A percentile compares a stretch with the other conserved stretches of the same genome.
These are phyloP conservation scores for Colletotrichum scovillei DNA, from an alignment of 2,329 filamentous ascomycete species.

Conservation along the genomic window DNA sequence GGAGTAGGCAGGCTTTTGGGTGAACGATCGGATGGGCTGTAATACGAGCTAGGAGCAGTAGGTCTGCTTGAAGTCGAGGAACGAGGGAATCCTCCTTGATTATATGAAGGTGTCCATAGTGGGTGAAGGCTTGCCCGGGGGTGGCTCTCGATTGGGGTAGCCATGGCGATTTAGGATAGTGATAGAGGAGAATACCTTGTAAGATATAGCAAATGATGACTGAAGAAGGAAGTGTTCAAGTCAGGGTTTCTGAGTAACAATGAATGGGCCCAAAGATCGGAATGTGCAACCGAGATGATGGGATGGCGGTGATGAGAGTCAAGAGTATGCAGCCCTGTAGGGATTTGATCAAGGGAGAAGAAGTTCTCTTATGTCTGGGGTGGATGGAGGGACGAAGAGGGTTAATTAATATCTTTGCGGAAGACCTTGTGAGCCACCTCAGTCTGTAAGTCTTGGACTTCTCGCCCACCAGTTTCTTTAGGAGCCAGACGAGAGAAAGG, in stretches of 20 bases:
- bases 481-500: conserved; percentile 6
- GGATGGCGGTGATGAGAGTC: conserved; percentile 5
- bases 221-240: not conserved
- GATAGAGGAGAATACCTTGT: conserved; percentile 1
- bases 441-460: conserved; percentile 2
- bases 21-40: conserved; percentile 41
- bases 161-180: conserved; percentile 24
- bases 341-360: conserved; percentile 22
- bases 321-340: conserved; percentile 15
- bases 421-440: not conserved
- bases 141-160: conserved; percentile 31
- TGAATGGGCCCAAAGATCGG: conserved; percentile 8
- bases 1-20: conserved; percentile 48
- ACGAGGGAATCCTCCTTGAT: conserved; percentile 38
- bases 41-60: conserved; percentile 37
- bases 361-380: conserved; percentile 28
- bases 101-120: conserved; percentile 47
- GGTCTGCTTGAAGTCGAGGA: conserved; percentile 21
- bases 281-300: conserved; percentile 23
- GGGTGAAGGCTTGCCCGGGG: conserved; percentile 41
- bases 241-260: conserved; percentile 3
- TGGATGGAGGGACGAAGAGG: not conserved
- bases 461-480: not conserved
- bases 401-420: conserved; percentile 1
- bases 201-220: not conserved